Percentiles rank a stretch among this genome's conserved stretches.
Evolutionary conservation across 768 basidiomycete species (phyloP).

Genomic region (Lactarius psammicola): DNA sequence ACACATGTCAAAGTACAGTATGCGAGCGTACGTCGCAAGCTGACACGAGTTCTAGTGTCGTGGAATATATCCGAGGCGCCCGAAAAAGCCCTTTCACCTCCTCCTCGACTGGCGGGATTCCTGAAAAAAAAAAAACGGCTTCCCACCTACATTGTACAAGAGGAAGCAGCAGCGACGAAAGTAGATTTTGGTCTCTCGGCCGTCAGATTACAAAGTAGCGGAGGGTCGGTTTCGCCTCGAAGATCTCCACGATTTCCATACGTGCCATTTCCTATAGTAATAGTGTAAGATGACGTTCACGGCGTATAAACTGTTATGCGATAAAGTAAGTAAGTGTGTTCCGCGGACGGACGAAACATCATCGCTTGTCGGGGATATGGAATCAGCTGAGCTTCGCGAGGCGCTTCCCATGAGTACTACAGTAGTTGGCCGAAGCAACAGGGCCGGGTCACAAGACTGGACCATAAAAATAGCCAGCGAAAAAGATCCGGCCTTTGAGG

Average conservation of each 20-base stretch:
- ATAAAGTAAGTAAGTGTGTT: not conserved
- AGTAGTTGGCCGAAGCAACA: not conserved
- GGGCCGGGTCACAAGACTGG: not conserved
- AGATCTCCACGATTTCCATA: not conserved
- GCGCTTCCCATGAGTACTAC: not conserved
- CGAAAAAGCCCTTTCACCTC: not conserved
- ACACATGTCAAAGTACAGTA: not conserved
- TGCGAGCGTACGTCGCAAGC: not conserved
- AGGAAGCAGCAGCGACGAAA: not conserved
- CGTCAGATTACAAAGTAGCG: not conserved
- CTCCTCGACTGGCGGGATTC: not conserved
- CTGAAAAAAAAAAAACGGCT: not conserved
- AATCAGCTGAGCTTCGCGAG: not conserved
- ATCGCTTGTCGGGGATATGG: not conserved
- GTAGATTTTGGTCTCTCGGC: not conserved
- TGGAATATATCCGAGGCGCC: not conserved
- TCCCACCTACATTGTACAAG: not conserved
- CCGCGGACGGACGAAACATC: not conserved
- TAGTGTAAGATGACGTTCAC: not conserved
- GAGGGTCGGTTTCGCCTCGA: not conserved
- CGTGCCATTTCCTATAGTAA: not conserved
- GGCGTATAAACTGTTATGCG: not conserved
- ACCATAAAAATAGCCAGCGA: not conserved
- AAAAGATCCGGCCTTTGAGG: not conserved
- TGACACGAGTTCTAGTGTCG: not conserved